These are phyloP conservation scores for Asterionellopsis glacialis DNA, from an alignment of 108 stramenopile genomes.

Conservation along the genomic window DNA sequence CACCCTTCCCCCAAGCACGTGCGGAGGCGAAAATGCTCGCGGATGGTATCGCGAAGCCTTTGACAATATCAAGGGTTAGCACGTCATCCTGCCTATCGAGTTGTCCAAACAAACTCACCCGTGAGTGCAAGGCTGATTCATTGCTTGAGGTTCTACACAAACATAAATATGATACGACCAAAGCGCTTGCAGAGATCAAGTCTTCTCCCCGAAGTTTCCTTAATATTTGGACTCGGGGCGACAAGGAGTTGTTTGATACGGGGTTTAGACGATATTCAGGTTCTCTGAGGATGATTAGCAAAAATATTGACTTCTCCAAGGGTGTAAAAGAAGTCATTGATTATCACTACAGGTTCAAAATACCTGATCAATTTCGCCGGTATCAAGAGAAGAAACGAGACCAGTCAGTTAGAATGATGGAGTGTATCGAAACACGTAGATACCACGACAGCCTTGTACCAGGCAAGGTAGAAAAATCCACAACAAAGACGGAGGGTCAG, in stretches of 20 bases:
- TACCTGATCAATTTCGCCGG: slow-evolving; percentile 80
- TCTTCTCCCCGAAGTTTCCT: slow-evolving; percentile 37
- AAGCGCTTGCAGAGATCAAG: slow-evolving; percentile 39
- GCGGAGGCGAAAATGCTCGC: slow-evolving; percentile 18
- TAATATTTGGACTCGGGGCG: slow-evolving; percentile 47
- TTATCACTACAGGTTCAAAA: slow-evolving; percentile 86
- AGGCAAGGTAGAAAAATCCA: not conserved
- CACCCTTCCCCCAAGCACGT: slow-evolving; percentile 29
- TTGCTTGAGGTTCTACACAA: slow-evolving; percentile 47
- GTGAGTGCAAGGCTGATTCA: slow-evolving; percentile 56
- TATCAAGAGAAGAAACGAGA: slow-evolving; percentile 81
- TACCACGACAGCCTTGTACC: slow-evolving; percentile 5
- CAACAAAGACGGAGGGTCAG: slow-evolving; percentile 5
- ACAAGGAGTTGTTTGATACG: slow-evolving; percentile 64
- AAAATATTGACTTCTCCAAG: slow-evolving; percentile 39
- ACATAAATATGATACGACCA: slow-evolving; percentile 31
- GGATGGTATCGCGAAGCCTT: slow-evolving; percentile 8
- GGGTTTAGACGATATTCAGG: slow-evolving; percentile 71
- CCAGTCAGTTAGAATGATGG: slow-evolving; percentile 70
- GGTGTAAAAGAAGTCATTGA: slow-evolving; percentile 68
- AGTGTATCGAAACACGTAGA: slow-evolving; percentile 65
- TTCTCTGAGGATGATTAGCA: slow-evolving; percentile 62
- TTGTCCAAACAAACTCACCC: slow-evolving; percentile 11
- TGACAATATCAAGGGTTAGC: slow-evolving; percentile 34
- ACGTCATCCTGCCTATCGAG: slow-evolving; percentile 28